Base-by-base conservation (phyloP, 2,329 filamentous ascomycete genomes). In the Fonsecaea multimorphosa region DNA sequence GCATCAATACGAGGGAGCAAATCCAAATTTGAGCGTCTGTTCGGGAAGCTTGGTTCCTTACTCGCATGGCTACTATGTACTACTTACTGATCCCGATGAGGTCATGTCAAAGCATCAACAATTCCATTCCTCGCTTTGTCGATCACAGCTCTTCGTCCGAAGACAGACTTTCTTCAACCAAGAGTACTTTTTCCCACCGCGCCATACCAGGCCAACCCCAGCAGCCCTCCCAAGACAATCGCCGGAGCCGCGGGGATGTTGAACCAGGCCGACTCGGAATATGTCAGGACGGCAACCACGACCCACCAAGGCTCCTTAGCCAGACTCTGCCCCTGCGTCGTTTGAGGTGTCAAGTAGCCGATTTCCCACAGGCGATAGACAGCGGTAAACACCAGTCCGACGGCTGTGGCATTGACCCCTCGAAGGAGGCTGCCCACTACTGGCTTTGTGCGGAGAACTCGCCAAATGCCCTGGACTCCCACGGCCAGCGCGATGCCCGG, bases 351-450 rank as follows among this genome's bases (percentile, higher is more conserved):
- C 5, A 89, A 75, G 65, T 83, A 87, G 0, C 87, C 87, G 70
- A 89, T 84, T 75, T 87, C 81, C 85, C 85, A 88, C 7, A 89
- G 75, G 1, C 86, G 78, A 67, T 89, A 89, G 0, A 89, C 86
- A 0, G 87, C 87, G 0, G 86, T 88, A 60, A 86, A 89, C 0
- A 89, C 84, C 38, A 89, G 70, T 0, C 87, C 87, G 0, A 89
- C 85, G 0, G 87, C 87, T 0, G 80, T 80, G 0, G 87, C 85
- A 72, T 89, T 89, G 4, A 88, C 75, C 0, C 87, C 86, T 14
- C 86, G 73, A 9, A 89, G 70, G 0, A 80, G 74, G 14, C 82
- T 81, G 56, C 79, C 82, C 0, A 88, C 83, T 73, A 79, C 80
- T 3, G 78, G 77, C 54, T 76, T 75, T 3, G 74, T 76, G 1